A percentile compares a stretch with the other conserved stretches of the same genome.
phyloP scores from a whole-genome alignment of 345 rosid genomes.

The Geranium rotundifolium region DNA sequence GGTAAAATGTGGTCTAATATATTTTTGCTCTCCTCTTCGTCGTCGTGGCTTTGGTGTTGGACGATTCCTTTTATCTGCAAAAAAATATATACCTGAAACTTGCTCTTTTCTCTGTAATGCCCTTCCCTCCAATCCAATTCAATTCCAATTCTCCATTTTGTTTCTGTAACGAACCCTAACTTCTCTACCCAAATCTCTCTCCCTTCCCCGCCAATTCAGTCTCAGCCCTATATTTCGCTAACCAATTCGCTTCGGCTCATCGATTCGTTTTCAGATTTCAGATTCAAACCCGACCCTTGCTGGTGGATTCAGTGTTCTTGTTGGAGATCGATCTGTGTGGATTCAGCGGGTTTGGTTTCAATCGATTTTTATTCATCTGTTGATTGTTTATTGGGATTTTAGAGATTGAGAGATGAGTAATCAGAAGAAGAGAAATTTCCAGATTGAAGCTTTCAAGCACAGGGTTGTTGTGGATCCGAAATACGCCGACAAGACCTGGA shows the following conservation, averaged over 20 bases:
- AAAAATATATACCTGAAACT: neutral
- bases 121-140: too few species aligned
- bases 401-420: slow-evolving; percentile 56
- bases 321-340: neutral
- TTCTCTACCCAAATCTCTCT: neutral
- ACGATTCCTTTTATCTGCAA: too few species aligned
- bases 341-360: neutral
- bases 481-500: slow-evolving; percentile 97
- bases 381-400: neutral
- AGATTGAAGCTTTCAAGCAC: slow-evolving; percentile 97
- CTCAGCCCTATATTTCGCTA: too few species aligned
- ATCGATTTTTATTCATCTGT: neutral
- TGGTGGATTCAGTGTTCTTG: too few species aligned
- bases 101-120: neutral
- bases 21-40: too few species aligned
- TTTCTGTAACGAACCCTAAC: neutral
- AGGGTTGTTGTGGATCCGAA: slow-evolving; percentile 97
- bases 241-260: neutral
- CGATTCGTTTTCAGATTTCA: neutral
- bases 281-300: neutral
- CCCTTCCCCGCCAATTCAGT: neutral
- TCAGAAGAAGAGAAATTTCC: slow-evolving; percentile 95
- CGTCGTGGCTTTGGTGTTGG: too few species aligned
- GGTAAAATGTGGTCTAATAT: too few species aligned
- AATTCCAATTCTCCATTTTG: neutral